Conservation (phyloP, 495 filamentous ascomycete species). For the Podospora conica region DNA sequence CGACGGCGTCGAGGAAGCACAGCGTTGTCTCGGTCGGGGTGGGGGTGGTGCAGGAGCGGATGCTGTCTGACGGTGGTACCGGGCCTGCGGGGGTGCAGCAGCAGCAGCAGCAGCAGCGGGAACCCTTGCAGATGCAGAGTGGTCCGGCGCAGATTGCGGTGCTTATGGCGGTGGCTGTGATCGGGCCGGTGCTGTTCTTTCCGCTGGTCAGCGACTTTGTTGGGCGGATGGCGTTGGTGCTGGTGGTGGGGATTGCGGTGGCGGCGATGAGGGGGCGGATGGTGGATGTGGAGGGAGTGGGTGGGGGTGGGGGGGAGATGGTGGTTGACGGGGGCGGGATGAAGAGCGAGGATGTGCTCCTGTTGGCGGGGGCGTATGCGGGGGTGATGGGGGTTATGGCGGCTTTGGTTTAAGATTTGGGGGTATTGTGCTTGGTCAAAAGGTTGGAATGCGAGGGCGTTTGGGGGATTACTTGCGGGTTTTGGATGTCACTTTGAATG, state of each 20-base stretch:
- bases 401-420: not conserved
- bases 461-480: too few relatives aligned
- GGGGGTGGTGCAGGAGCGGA: not conserved
- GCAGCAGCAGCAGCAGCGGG: not conserved
- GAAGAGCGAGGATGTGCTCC: not conserved
- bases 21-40: not conserved
- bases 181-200: conserved; percentile 5
- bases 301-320: not conserved
- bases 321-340: not conserved
- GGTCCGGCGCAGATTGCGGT: not conserved
- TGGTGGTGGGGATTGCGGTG: conserved; percentile 8
- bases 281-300: not conserved
- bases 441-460: not conserved
- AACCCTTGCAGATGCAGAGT: not conserved
- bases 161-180: conserved; percentile 4
- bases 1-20: not conserved
- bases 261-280: conserved; percentile 4
- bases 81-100: not conserved
- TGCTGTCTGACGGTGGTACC: too few relatives aligned
- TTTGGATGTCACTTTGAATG: too few relatives aligned
- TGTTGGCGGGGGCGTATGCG: not conserved
- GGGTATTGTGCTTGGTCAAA: not conserved
- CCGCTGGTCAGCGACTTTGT: conserved; percentile 13
- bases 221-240: conserved; percentile 14
- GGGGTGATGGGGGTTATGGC: not conserved